Conservation (phyloP, 768 basidiomycete genomes). For the Pilatotrama ljubarskyi region DNA sequence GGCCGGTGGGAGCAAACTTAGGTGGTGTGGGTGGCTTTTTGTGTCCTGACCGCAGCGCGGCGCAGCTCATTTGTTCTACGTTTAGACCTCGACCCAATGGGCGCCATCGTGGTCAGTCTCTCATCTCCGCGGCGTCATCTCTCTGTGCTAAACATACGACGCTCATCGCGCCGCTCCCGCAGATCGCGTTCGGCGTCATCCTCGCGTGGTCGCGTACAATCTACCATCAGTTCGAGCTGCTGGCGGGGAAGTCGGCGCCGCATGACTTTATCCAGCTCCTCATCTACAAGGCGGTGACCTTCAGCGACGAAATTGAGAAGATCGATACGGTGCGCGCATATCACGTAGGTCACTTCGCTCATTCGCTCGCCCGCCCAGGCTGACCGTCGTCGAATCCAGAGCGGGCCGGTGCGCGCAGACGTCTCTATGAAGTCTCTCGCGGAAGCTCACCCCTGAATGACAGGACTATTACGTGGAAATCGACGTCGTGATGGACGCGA, state of each 20-base stretch:
- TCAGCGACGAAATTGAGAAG: constrained; percentile 80
- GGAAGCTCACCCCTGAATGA: background rate
- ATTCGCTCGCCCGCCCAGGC: background rate
- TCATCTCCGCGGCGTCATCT: background rate
- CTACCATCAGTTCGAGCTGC: constrained; percentile 76
- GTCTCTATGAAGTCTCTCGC: background rate
- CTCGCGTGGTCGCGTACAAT: constrained; percentile 75
- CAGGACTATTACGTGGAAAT: constrained; percentile 91
- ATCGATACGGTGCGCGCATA: constrained; percentile 94
- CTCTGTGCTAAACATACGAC: background rate
- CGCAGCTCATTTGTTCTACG: background rate
- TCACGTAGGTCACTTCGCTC: constrained; percentile 55
- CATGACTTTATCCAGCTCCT: constrained; percentile 88
- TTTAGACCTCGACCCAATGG: constrained; percentile 73
- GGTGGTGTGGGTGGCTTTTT: constrained; percentile 65
- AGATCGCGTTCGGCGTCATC: constrained; percentile 84
- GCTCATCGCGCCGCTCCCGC: constrained; percentile 10
- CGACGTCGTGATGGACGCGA: constrained; percentile 89
- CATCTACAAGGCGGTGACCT: constrained; percentile 90
- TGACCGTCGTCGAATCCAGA: constrained; percentile 42
- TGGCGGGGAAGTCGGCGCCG: constrained; percentile 92
- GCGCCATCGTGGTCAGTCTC: constrained; percentile 66
- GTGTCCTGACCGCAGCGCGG: background rate
- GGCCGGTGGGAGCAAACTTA: constrained; percentile 73
- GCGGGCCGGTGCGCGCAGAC: constrained; percentile 60